A percentile compares a stretch with the other conserved stretches of the same genome.
These are phyloP conservation scores for Saprolegnia parasitica DNA, from an alignment of 352 stramenopile genomes.

Conservation along the genomic window DNA sequence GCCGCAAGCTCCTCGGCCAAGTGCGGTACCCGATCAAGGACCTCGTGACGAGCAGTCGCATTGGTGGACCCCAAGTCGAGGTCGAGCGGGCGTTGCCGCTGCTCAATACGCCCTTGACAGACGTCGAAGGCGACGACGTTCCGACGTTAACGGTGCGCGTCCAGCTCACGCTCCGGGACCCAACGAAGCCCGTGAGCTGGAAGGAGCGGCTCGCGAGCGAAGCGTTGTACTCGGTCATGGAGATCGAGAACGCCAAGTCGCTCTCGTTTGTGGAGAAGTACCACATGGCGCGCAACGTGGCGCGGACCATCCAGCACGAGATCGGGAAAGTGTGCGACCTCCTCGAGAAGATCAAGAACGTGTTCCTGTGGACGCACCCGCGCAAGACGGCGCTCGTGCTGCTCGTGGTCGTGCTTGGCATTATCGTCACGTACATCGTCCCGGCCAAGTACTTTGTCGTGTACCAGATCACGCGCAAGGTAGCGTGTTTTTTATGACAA, in stretches of 20 bases:
- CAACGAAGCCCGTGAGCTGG: slow-evolving; percentile 31
- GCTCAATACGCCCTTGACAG: not conserved
- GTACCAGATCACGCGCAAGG: slow-evolving; percentile 33
- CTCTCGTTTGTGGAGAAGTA: slow-evolving; percentile 42
- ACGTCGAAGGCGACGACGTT: not conserved
- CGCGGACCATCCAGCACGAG: slow-evolving; percentile 39
- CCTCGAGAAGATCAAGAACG: slow-evolving; percentile 37
- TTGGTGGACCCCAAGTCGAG: slow-evolving; percentile 34
- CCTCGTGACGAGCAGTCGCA: slow-evolving; percentile 30
- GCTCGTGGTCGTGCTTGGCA: slow-evolving; percentile 10
- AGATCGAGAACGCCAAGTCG: slow-evolving; percentile 39
- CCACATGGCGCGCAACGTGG: slow-evolving; percentile 42
- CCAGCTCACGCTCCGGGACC: slow-evolving; percentile 35
- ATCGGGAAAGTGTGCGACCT: slow-evolving; percentile 35
- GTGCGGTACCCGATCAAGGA: slow-evolving; percentile 33
- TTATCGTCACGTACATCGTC: slow-evolving; percentile 32
- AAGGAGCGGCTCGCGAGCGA: slow-evolving; percentile 37
- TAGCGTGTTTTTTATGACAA: slow-evolving; percentile 20
- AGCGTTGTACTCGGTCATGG: slow-evolving; percentile 35
- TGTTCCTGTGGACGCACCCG: slow-evolving; percentile 42
- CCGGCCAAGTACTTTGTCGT: slow-evolving; percentile 35
- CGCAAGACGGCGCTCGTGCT: slow-evolving; percentile 36
- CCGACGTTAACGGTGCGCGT: slow-evolving; percentile 33
- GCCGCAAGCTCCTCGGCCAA: slow-evolving; percentile 31
- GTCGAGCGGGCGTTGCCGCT: slow-evolving; percentile 32